Evolutionary conservation across 306 rosid genomes (phyloP), one percentile per base, ranked within the genome.

Genomic region (Cucurbita argyrosperma): DNA sequence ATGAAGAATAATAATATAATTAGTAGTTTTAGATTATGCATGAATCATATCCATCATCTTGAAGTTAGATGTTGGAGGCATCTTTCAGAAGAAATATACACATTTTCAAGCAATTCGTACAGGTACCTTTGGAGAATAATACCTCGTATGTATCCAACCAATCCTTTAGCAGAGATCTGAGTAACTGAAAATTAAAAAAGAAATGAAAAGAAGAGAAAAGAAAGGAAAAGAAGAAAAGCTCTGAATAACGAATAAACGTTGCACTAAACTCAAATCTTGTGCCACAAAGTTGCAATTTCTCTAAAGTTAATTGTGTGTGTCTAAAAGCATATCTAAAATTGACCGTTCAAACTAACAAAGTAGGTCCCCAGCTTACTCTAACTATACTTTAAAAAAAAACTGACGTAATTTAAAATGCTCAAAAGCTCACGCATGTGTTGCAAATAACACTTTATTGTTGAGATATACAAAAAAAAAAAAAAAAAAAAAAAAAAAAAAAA

Each of bases 261-360:
- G 57, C 42, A 68, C 40, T 68, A 68, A 68, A 46, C 73, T 68
- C 56, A 68, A 68, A 68, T 68, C 73, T 67, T 67, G 56, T 67
- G 73, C 19, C 56, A 67, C 73, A 67, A 67, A 67, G 73, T 23
- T 67, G 73, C 53, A 45, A 46, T 45, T 67, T 45, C 72, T 46
- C 72, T 45, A 67, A 67, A 67, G 72, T 46, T 67, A 67, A 45
- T 46, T 46, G 19, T 67, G 56, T 67, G 19, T 67, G 73, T 67
- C 56, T 57, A 55, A 72, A 43, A 72, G 61, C 64, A 53, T 54
- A 55, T 53, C 52, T 72, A 54, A 55, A 72, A 55, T 72, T 72
- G 63, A 72, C 76, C 76, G 46, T 53, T 72, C 62, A 55, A 72
- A 30, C 50, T 14, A 51, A 38, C 76, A 72, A 53, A 72, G 47